Conservation (phyloP, 2,329 filamentous ascomycete species). For the Apiospora aurea region DNA sequence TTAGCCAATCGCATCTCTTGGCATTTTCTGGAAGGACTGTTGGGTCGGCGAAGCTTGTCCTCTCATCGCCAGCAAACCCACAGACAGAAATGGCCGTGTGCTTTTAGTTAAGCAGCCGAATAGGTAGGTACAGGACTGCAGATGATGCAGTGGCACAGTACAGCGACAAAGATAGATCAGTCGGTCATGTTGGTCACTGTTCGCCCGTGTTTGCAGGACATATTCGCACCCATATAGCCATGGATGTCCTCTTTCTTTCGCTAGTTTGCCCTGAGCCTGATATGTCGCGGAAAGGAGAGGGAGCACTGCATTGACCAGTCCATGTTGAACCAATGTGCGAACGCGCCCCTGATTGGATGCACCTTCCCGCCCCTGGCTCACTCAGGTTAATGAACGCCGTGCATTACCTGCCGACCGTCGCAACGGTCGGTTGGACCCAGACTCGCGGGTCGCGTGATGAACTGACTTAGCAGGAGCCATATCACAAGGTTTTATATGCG, state of each 20-base stretch:
- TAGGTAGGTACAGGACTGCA: neutral
- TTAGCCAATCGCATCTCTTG: neutral
- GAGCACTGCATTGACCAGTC: neutral
- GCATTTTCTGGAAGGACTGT: neutral
- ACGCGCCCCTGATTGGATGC: neutral
- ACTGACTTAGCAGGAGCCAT: neutral
- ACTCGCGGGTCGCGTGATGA: neutral
- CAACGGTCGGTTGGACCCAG: neutral
- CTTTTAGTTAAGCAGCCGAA: neutral
- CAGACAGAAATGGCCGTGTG: neutral
- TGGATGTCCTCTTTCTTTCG: neutral
- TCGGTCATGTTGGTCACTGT: neutral
- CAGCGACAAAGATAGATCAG: neutral
- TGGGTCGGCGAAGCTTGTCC: neutral
- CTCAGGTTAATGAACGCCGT: constrained; percentile 13
- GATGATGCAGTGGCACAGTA: neutral
- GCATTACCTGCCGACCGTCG: neutral
- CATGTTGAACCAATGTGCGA: neutral
- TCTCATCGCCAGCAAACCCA: neutral
- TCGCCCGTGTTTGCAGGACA: neutral
- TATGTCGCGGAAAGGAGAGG: neutral
- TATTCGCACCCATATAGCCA: neutral
- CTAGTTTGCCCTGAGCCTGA: neutral
- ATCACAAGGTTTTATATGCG: neutral
- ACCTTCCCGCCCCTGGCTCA: constrained; percentile 3